Evolutionary conservation across 306 rosid genomes (phyloP), one percentile per base, ranked within the genome.

Genomic region (Pterocarpus santalinus): DNA sequence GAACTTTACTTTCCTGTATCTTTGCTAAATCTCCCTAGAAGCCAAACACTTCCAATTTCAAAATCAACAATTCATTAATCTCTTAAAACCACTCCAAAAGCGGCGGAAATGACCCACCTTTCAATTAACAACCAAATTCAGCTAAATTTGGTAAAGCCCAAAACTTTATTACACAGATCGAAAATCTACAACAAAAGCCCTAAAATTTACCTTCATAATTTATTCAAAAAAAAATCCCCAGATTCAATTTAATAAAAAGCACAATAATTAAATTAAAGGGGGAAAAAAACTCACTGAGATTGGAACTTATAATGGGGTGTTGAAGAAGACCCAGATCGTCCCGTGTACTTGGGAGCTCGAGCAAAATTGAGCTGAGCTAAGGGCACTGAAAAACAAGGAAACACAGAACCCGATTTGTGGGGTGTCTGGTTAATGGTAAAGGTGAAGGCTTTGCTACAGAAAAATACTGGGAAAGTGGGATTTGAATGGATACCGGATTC

Each of bases 321-420:
- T 69, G 92, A 86, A 80, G 87, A 81, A 80, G 84, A 92, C 78
- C 91, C 87, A 94, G 97, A 92, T 94, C 98, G 92, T 87, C 95
- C 86, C 96, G 91, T 90, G 98, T 84, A 65, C 80, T 85, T 77
- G 46, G 88, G 78, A 94, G 84, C 81, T 81, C 81, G 79, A 89
- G 91, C 90, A 65, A 82, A 91, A 89, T 73, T 85, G 76, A 86
- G 87, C 82, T 80, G 73, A 75, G 60, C 89, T 61, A 84, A 82
- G 66, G 43, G 78, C 73, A 84, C 85, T 69, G 53, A 87, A 13
- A 88, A 82, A 79, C 85, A 72, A 82, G 75, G 53, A 72, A 91
- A 78, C 85, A 78, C 72, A 87, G 69, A 87, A 87, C 77, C 79
- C 82, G 69, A 83, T 82, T 86, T 82, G 80, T 33, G 74, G 60